Conservation (phyloP, 176 grass and related monocot species). For the Aegilops bicornis region DNA sequence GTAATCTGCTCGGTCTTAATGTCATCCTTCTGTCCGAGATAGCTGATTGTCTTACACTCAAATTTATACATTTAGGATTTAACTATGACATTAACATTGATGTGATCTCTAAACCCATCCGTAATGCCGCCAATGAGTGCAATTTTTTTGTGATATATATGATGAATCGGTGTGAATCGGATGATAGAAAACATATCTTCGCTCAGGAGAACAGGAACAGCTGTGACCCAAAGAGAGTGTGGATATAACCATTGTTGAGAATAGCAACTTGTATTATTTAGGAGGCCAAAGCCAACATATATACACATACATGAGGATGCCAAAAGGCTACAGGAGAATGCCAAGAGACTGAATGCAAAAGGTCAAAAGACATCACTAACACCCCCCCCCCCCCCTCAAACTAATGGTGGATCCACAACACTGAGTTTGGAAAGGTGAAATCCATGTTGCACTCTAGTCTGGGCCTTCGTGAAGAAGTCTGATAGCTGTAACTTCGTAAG, state of each 20-base stretch:
- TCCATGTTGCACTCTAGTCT: too few species aligned
- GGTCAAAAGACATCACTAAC: too few species aligned
- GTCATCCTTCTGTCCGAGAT: not conserved
- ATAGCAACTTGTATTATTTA: too few species aligned
- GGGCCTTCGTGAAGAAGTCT: too few species aligned
- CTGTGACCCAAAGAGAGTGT: not conserved
- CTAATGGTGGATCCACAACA: too few species aligned
- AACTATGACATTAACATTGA: not conserved
- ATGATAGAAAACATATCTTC: not conserved
- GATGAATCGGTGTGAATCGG: not conserved
- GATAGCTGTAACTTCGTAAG: too few species aligned
- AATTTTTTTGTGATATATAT: not conserved
- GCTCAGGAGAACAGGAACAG: not conserved
- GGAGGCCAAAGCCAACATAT: too few species aligned
- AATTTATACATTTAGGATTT: not conserved
- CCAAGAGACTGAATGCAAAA: too few species aligned
- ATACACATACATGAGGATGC: too few species aligned
- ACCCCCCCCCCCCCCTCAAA: too few species aligned
- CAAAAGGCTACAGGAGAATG: too few species aligned
- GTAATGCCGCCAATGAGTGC: not conserved
- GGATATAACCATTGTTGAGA: not conserved
- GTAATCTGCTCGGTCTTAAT: not conserved
- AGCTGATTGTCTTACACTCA: not conserved
- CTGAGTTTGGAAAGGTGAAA: too few species aligned
- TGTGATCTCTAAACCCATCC: not conserved